Base-by-base conservation (phyloP, 306 rosid genomes). In the Casuarina cunninghamiana region DNA sequence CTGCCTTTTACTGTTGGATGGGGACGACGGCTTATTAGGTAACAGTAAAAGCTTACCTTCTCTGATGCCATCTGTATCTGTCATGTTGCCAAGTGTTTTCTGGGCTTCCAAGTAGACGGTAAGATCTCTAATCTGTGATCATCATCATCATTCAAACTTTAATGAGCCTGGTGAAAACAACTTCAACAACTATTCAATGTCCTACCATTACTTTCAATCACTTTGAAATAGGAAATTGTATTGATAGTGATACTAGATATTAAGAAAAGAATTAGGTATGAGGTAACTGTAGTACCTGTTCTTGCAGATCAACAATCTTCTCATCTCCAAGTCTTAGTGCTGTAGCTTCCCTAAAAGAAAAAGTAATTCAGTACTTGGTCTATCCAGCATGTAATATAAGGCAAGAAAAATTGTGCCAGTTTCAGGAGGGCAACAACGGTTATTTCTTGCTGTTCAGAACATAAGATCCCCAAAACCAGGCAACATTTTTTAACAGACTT, bases 11-110 rank as follows among this genome's bases (percentile, higher is more conserved):
- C 81, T 44, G 73, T 65, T 89, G 53, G 84, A 50, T 5, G 92
- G 72, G 82, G 96, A 86, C 71, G 94, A 82, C 77, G 88, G 90
- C 75, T 84, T 89, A 48, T 89, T 83, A 37, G 91, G 91, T 68
- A 93, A 88, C 15, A 97, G 96, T 75, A 93, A 77, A 38, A 93
- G 51, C 41, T 89, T 93, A 74, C 96, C 99, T 26, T 96, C 97
- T 84, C 84, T 93, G 77, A 95, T 87, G 80, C 86, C 91, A 80
- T 91, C 86, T 13, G 93, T 81, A 82, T 84, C 96, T 19, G 83
- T 77, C 86, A 92, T 87, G 76, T 78, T 92, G 26, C 69, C 84
- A 62, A 95, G 89, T 48, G 97, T 82, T 75, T 89, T 91, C 68
- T 92, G 97, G 3, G 99, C 97, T 80, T 89, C 82, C 43, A 93